Percentiles rank a stretch among this genome's conserved stretches.
Conservation (phyloP, 2,329 filamentous ascomycete species). For the Exophiala bonariae region DNA sequence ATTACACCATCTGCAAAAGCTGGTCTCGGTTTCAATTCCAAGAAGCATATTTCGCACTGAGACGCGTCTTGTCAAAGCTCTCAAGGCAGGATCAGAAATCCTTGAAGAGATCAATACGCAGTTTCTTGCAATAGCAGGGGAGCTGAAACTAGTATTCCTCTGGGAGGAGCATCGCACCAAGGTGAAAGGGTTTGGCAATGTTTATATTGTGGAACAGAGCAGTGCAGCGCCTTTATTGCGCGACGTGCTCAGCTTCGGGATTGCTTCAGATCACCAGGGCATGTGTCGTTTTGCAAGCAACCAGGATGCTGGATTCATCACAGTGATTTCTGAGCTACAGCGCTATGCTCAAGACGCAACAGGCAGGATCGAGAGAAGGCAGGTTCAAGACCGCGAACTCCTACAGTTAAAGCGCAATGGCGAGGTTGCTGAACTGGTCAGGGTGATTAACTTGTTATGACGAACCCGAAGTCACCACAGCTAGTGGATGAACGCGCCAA, state of each 20-base stretch:
- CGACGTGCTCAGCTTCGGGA: slow-evolving; percentile 37
- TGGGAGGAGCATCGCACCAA: slow-evolving; percentile 42
- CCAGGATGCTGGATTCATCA: too few species aligned
- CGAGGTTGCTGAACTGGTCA: too few species aligned
- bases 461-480: too few species aligned
- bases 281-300: slow-evolving; percentile 33
- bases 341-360: too few species aligned
- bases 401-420: too few species aligned
- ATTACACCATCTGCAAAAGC: slow-evolving; percentile 29
- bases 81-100: slow-evolving; percentile 48
- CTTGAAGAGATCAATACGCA: slow-evolving; percentile 41
- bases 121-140: slow-evolving; percentile 38
- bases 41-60: slow-evolving; percentile 29
- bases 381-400: too few species aligned
- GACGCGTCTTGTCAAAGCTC: slow-evolving; percentile 53
- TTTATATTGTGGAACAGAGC: slow-evolving; percentile 34
- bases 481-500: too few species aligned
- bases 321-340: too few species aligned
- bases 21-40: slow-evolving; percentile 32
- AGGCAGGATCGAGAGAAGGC: too few species aligned
- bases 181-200: slow-evolving; percentile 34
- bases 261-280: slow-evolving; percentile 33
- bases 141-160: slow-evolving; percentile 41
- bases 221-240: slow-evolving; percentile 37
- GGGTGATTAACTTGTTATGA: too few species aligned